Conservation (phyloP, 306 rosid species). For the Trifolium subterraneum region DNA sequence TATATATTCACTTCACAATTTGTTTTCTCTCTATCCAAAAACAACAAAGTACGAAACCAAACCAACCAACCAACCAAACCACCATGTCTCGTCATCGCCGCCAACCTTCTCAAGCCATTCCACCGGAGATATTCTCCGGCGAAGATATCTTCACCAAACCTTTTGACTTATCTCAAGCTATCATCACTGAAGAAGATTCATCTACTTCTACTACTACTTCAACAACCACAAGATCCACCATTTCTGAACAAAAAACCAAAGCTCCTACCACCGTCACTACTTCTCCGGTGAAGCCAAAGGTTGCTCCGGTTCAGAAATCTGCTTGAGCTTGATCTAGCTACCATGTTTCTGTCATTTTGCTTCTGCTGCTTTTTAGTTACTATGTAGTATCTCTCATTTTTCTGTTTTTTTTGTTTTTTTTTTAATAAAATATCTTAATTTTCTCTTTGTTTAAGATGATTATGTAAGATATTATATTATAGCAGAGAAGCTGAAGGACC, state of each 20-base stretch:
- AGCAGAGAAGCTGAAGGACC: neutral
- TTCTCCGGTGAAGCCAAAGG: conserved; percentile 3
- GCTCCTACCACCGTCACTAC: neutral
- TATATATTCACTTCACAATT: conserved; percentile 1
- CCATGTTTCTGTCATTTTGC: neutral
- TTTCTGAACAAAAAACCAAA: neutral
- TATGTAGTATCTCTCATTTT: neutral
- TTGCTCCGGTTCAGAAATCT: neutral
- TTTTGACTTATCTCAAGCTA: conserved; percentile 7
- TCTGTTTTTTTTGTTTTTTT: neutral
- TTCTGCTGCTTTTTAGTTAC: neutral
- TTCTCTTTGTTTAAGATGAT: neutral
- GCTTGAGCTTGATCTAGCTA: neutral
- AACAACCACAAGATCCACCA: neutral
- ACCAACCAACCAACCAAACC: neutral
- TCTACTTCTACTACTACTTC: neutral
- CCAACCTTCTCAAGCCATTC: conserved; percentile 42
- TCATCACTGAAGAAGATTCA: neutral
- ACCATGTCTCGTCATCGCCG: conserved; percentile 56
- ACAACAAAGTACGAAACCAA: neutral
- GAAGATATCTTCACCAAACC: conserved; percentile 40
- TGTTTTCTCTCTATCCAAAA: neutral
- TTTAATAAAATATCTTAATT: neutral
- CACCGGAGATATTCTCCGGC: conserved; percentile 42
- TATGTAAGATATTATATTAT: neutral